Evolutionary conservation across 2,329 filamentous ascomycete genomes (phyloP), one percentile per base, ranked within the genome.

Genomic region (Arthroderma sp.): DNA sequence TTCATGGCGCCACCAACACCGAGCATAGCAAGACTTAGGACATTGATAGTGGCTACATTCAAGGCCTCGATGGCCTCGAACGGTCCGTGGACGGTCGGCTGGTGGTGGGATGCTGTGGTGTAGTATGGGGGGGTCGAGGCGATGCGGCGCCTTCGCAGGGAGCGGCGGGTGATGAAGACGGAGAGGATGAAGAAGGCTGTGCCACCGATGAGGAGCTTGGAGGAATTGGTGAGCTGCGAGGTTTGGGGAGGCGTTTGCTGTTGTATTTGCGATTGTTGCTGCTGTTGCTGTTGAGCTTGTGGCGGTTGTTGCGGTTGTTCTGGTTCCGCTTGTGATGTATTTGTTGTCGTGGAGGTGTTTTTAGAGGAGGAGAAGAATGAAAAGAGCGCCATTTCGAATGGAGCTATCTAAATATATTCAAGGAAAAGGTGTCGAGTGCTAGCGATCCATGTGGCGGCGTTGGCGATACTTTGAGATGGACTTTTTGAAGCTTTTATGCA

Each of bases 11-110:
- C 86, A 3, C 89, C 91, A 0, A 77, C 72, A 6, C 74, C 65
- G 73, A 93, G 78, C 61, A 94, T 78, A 1, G 74, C 80, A 41
- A 91, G 75, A 54, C 80, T 83, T 30, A 80, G 57, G 8, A 91
- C 85, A 55, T 94, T 94, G 53, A 95, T 73, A 0, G 88, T 94
- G 0, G 89, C 91, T 32, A 95, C 69, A 40, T 81, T 83, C 22
- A 98, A 69, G 0, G 89, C 89, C 63, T 94, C 83, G 31, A 83
- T 65, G 1, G 89, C 89, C 50, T 95, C 81, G 34, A 83, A 60
- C 1, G 77, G 73, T 5, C 80, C 79, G 56, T 81, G 81, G 29
- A 77, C 71, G 9, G 59, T 51, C 1, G 61, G 63, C 36, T 63
- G 56, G 52, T 64, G 62, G 55, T 55, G 69, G 42, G 62, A 58